Evolutionary conservation across 805 yeast species (phyloP).

Genomic region (Grigorovia yakushimaensis): DNA sequence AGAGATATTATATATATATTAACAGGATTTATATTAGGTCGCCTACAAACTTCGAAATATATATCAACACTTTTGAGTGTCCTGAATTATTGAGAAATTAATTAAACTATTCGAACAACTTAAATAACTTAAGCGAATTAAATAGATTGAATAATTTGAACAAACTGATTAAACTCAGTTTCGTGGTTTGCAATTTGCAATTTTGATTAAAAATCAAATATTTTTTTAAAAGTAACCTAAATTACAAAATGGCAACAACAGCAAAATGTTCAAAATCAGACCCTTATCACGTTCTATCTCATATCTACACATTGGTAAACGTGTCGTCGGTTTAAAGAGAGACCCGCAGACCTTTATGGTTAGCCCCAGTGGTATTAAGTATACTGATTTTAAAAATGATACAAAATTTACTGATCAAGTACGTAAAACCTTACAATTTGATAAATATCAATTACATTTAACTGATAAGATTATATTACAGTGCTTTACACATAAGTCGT

Average conservation of each 20-base stretch:
- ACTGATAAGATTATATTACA: slow-evolving; percentile 61
- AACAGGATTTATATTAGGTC: not conserved
- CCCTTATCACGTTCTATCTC: slow-evolving; percentile 25
- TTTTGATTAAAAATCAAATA: not conserved
- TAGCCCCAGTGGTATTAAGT: slow-evolving; percentile 41
- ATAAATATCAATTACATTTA: slow-evolving; percentile 29
- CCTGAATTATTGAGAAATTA: too few species aligned
- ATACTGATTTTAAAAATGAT: slow-evolving; percentile 19
- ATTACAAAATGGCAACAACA: not conserved
- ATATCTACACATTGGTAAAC: slow-evolving; percentile 35
- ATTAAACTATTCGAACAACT: too few species aligned
- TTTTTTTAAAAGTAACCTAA: not conserved
- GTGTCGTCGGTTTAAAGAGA: slow-evolving; percentile 64
- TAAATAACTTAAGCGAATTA: too few species aligned
- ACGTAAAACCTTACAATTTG: slow-evolving; percentile 16
- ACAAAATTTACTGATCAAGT: slow-evolving; percentile 6
- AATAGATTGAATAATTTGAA: too few species aligned
- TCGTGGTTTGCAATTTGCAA: too few species aligned
- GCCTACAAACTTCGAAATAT: not conserved
- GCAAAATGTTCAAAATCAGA: not conserved
- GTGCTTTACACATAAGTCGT: slow-evolving; percentile 85
- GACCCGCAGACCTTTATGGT: slow-evolving; percentile 52
- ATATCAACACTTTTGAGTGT: not conserved
- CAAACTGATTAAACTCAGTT: too few species aligned
- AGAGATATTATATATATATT: too few species aligned